Evolutionary conservation across 1,284 basidiomycete genomes (phyloP).

Genomic region (Ceratobasidium sp.): DNA sequence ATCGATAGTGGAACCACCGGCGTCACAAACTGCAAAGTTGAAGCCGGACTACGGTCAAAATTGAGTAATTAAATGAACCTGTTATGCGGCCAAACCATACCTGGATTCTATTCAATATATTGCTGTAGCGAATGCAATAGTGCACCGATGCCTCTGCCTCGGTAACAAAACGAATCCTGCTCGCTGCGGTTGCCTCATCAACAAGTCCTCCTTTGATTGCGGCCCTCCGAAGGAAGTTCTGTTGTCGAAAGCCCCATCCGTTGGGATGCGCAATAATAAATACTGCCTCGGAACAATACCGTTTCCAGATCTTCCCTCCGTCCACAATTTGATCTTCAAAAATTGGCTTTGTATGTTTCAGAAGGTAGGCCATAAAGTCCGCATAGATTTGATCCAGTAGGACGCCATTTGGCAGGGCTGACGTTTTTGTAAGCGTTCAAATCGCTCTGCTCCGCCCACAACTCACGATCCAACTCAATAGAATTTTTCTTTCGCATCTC

Average conservation of each 20-base stretch:
- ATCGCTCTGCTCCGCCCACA: background rate
- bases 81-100: background rate
- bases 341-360: slow-evolving; percentile 20
- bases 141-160: slow-evolving; percentile 41
- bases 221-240: slow-evolving; percentile 33
- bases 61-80: background rate
- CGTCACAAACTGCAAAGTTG: slow-evolving; percentile 38
- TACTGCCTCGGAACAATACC: background rate
- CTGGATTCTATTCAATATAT: background rate
- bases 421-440: background rate
- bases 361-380: slow-evolving; percentile 32
- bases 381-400: slow-evolving; percentile 14
- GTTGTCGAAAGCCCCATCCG: slow-evolving; percentile 35
- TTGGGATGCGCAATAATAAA: slow-evolving; percentile 36
- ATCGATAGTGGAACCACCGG: slow-evolving; percentile 37
- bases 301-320: slow-evolving; percentile 9
- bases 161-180: slow-evolving; percentile 34
- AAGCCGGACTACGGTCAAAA: slow-evolving; percentile 9
- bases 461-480: slow-evolving; percentile 9
- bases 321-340: slow-evolving; percentile 26
- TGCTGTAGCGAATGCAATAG: slow-evolving; percentile 24
- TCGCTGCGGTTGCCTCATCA: background rate
- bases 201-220: slow-evolving; percentile 26
- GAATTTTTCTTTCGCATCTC: background rate
- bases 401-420: slow-evolving; percentile 22